phyloP scores from a whole-genome alignment of 306 rosid species.

The Prunus dulcis region DNA sequence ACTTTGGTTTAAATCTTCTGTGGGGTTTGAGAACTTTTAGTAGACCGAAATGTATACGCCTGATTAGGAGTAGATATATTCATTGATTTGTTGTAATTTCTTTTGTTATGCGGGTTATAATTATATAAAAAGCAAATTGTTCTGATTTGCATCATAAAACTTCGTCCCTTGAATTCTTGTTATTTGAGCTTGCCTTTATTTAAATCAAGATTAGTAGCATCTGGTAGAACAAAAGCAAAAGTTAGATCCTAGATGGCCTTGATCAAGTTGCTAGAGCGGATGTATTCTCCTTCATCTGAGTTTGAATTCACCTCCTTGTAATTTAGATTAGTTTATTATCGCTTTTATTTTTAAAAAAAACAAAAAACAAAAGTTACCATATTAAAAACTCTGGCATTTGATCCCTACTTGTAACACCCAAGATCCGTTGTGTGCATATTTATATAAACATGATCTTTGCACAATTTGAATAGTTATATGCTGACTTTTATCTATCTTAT shows the following conservation, averaged over 20 bases:
- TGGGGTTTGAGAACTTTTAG: not conserved
- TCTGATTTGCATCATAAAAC: conserved; percentile 32
- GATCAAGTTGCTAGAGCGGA: fast-evolving
- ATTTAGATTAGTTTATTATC: too few species aligned
- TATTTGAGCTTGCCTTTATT: not conserved
- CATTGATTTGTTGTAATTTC: conserved; percentile 35
- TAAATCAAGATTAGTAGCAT: too few species aligned
- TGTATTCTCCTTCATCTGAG: fast-evolving
- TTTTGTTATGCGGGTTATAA: conserved; percentile 16
- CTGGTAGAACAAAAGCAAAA: too few species aligned
- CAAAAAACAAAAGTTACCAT: too few species aligned
- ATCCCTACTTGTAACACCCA: too few species aligned
- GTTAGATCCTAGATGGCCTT: too few species aligned
- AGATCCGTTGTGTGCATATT: not conserved
- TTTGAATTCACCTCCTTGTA: too few species aligned
- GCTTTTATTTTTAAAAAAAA: too few species aligned
- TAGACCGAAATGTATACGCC: not conserved
- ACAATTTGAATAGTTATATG: not conserved
- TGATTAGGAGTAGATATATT: conserved; percentile 17
- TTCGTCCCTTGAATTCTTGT: not conserved
- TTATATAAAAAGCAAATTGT: conserved; percentile 21
- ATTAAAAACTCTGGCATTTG: too few species aligned
- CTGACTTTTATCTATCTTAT: too few species aligned
- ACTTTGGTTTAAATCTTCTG: conserved; percentile 37
- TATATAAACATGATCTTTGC: not conserved